Conservation (phyloP, 2,329 filamentous ascomycete genomes). For the Colletotrichum sp. region DNA sequence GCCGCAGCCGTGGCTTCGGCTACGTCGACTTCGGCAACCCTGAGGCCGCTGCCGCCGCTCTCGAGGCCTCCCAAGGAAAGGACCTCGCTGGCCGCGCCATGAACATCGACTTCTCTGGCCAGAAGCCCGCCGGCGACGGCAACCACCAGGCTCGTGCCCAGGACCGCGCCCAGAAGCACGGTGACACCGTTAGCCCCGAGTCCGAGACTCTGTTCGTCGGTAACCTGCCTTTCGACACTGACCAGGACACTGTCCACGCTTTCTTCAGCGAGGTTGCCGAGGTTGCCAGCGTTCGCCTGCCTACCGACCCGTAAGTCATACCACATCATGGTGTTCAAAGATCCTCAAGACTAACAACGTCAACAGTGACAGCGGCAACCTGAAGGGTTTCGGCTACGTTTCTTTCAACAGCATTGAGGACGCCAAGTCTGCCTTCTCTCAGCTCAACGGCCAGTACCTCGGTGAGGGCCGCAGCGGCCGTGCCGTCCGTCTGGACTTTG, state of each 20-base stretch:
- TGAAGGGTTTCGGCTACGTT: constrained; percentile 94
- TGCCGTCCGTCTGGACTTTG: constrained; percentile 82
- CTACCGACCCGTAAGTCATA: constrained; percentile 74
- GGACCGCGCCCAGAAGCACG: constrained; percentile 72
- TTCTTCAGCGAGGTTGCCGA: constrained; percentile 75
- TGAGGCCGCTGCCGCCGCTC: constrained; percentile 72
- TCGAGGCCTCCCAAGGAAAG: constrained; percentile 74
- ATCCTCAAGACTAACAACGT: constrained; percentile 25
- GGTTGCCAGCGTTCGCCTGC: constrained; percentile 82
- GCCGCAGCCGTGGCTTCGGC: constrained; percentile 89
- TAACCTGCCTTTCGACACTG: constrained; percentile 85
- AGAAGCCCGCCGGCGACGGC: constrained; percentile 62
- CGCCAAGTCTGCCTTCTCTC: constrained; percentile 75
- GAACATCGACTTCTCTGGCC: constrained; percentile 80
- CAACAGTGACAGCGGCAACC: constrained; percentile 73
- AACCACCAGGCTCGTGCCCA: constrained; percentile 61
- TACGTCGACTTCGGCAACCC: constrained; percentile 84
- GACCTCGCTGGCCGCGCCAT: constrained; percentile 77
- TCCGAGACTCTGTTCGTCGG: constrained; percentile 90
- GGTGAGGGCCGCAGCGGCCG: constrained; percentile 73
- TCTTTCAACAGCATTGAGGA: constrained; percentile 84
- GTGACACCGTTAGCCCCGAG: constrained; percentile 79
- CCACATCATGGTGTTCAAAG: not conserved
- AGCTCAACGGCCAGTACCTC: constrained; percentile 69
- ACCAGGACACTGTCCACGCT: constrained; percentile 75